A percentile compares a stretch with the other conserved stretches of the same genome.
Evolutionary conservation across 345 rosid genomes (phyloP).

Genomic region (Gossypium stocksii): DNA sequence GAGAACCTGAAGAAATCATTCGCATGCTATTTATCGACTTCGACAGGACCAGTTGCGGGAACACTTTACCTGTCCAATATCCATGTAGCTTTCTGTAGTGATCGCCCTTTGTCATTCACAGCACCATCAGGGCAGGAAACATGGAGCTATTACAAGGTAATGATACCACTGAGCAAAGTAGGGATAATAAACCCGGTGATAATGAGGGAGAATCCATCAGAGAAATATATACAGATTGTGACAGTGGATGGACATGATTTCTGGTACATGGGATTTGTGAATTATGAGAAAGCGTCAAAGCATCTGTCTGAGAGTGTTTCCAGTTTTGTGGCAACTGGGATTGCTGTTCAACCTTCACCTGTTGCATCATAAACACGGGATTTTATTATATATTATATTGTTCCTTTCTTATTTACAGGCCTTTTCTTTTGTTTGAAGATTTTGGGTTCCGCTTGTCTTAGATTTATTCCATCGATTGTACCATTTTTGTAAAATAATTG

Average conservation of each 20-base stretch:
- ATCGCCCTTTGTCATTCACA: constrained; percentile 48
- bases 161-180: constrained; percentile 43
- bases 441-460: neutral
- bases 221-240: constrained; percentile 50
- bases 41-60: constrained; percentile 58
- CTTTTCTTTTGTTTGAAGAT: neutral
- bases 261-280: constrained; percentile 79
- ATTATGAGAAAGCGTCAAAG: constrained; percentile 52
- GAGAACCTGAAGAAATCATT: constrained; percentile 49
- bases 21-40: constrained; percentile 55
- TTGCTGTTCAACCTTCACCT: constrained; percentile 21
- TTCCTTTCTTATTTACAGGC: neutral
- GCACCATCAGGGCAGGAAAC: constrained; percentile 54
- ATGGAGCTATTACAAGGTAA: constrained; percentile 62
- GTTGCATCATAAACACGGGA: neutral
- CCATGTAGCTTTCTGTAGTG: constrained; percentile 60
- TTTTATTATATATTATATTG: neutral
- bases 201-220: constrained; percentile 43
- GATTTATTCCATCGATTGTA: neutral
- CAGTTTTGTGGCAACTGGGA: constrained; percentile 26
- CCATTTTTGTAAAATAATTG: neutral
- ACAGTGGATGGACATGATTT: constrained; percentile 61
- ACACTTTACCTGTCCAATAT: constrained; percentile 49
- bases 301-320: constrained; percentile 39
- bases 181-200: constrained; percentile 37